These are phyloP conservation scores for Colletotrichum neosansevieriae DNA, from an alignment of 2,329 filamentous ascomycete genomes.

Conservation along the genomic window DNA sequence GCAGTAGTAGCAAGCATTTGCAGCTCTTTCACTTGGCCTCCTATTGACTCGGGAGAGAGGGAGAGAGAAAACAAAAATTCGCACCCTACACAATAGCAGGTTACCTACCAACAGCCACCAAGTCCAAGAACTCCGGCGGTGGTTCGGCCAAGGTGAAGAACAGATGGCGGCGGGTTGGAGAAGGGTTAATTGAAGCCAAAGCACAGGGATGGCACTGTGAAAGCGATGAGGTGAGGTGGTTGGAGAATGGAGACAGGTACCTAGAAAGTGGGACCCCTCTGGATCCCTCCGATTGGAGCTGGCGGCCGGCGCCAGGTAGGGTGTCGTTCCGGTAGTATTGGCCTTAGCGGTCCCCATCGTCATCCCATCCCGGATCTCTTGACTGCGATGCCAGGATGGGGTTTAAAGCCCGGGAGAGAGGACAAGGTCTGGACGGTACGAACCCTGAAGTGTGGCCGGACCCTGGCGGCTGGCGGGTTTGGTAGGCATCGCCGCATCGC, in stretches of 20 bases:
- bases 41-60: neutral
- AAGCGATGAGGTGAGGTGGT: constrained; percentile 16
- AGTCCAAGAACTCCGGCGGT: constrained; percentile 5
- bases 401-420: neutral
- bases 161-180: constrained; percentile 9
- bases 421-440: constrained; percentile 10
- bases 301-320: constrained; percentile 26
- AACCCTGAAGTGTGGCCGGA: constrained; percentile 19
- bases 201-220: neutral
- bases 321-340: constrained; percentile 30
- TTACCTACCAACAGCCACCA: constrained; percentile 13
- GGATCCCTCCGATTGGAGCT: constrained; percentile 35
- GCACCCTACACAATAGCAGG: neutral
- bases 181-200: constrained; percentile 9
- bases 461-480: constrained; percentile 18
- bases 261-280: constrained; percentile 12
- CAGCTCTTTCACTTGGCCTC: neutral
- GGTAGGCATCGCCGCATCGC: constrained; percentile 32
- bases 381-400: constrained; percentile 17
- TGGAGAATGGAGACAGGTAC: constrained; percentile 25
- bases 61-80: constrained; percentile 5
- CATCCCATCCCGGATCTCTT: constrained; percentile 27
- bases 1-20: constrained; percentile 10
- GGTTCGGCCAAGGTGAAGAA: constrained; percentile 15
- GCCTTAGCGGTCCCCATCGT: constrained; percentile 26